These are phyloP conservation scores for Plantago lanceolata DNA, from an alignment of 305 asterid species.

Conservation along the genomic window DNA sequence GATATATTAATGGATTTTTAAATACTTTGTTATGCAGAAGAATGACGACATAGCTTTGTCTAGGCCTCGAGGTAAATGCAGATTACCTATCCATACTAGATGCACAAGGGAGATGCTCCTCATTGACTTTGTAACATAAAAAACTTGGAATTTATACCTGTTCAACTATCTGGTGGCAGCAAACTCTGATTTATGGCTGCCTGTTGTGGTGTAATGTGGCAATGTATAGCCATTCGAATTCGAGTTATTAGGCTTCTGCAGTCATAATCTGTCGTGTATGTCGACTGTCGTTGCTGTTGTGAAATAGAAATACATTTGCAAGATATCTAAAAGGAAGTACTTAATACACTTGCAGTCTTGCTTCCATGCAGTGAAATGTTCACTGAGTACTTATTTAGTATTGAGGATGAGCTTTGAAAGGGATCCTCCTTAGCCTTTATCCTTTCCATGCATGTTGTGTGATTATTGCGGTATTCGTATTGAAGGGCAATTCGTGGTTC, in stretches of 20 bases:
- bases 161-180: slow-evolving; percentile 15
- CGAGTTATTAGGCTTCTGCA: slow-evolving; percentile 22
- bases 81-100: slow-evolving; percentile 21
- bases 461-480: neutral
- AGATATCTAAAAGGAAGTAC: slow-evolving; percentile 16
- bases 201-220: slow-evolving; percentile 31
- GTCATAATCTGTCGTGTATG: slow-evolving; percentile 18
- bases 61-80: slow-evolving; percentile 16
- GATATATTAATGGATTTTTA: slow-evolving; percentile 4
- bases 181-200: slow-evolving; percentile 16
- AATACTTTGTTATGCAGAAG: slow-evolving; percentile 26
- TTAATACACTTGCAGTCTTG: neutral
- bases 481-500: neutral
- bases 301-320: slow-evolving; percentile 8
- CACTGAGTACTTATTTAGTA: neutral
- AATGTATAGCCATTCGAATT: slow-evolving; percentile 28
- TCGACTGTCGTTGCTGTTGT: slow-evolving; percentile 25
- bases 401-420: neutral
- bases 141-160: slow-evolving; percentile 18
- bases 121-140: slow-evolving; percentile 25
- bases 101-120: slow-evolving; percentile 11
- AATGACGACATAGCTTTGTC: slow-evolving; percentile 3
- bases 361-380: too few relatives aligned
- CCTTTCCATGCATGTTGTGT: neutral
- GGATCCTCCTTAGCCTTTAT: neutral